Evolutionary conservation across 768 basidiomycete species (phyloP).

Genomic region (Leccinum arenicola): DNA sequence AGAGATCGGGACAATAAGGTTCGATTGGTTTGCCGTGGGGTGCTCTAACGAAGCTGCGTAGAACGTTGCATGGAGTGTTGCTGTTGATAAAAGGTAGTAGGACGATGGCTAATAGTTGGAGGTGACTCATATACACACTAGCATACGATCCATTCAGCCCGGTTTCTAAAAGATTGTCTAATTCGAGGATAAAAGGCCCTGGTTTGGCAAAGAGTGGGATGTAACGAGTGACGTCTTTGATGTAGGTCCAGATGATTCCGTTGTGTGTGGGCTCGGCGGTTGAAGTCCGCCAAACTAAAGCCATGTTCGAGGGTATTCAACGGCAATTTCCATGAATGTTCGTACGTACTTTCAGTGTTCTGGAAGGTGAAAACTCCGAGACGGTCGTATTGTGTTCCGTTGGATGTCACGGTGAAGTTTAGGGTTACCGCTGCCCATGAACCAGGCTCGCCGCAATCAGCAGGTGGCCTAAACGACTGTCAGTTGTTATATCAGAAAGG

Average conservation of each 20-base stretch:
- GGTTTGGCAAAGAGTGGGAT: conserved; percentile 65
- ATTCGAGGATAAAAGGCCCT: conserved; percentile 68
- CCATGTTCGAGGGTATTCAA: not conserved
- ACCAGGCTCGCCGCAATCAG: conserved; percentile 65
- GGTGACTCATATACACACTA: conserved; percentile 38
- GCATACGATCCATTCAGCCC: conserved; percentile 67
- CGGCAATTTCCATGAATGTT: not conserved
- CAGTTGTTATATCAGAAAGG: not conserved
- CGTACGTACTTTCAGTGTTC: conserved; percentile 65
- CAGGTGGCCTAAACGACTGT: conserved; percentile 52
- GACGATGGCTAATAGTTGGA: not conserved
- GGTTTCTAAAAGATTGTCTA: conserved; percentile 64
- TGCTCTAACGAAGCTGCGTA: conserved; percentile 55
- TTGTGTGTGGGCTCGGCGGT: conserved; percentile 70
- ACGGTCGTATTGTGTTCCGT: conserved; percentile 75
- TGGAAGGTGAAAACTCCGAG: conserved; percentile 73
- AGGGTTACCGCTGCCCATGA: conserved; percentile 75
- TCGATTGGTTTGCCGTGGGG: conserved; percentile 58
- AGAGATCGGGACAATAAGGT: conserved; percentile 68
- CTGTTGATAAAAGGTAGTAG: conserved; percentile 32
- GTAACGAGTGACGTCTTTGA: conserved; percentile 75
- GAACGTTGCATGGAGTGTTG: conserved; percentile 69
- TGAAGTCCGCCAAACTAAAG: conserved; percentile 72
- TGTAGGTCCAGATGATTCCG: conserved; percentile 77
- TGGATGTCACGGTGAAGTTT: conserved; percentile 75